Percentiles rank a stretch among this genome's conserved stretches.
These are phyloP conservation scores for Planoprotostelium fungivorum DNA, from an alignment of 78 protist genomes.

Conservation along the genomic window DNA sequence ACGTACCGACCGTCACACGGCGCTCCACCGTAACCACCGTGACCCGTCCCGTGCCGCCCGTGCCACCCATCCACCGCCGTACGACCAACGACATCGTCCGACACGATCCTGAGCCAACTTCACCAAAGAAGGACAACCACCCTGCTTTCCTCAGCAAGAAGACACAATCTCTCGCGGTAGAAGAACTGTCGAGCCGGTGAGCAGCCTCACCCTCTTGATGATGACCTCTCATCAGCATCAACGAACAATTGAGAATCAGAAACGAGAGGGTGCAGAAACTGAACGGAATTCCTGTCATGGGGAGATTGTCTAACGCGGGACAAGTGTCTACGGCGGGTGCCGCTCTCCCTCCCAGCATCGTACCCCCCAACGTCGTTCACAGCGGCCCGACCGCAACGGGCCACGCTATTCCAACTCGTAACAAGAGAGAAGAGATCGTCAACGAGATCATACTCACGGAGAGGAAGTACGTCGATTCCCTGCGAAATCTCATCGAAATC, in stretches of 20 bases:
- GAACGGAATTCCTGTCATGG: not conserved
- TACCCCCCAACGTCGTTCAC: not conserved
- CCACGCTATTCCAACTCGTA: not conserved
- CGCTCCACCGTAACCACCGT: not conserved
- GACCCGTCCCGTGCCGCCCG: not conserved
- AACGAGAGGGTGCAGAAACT: not conserved
- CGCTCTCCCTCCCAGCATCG: not conserved
- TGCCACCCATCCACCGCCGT: not conserved
- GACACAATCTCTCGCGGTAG: not conserved
- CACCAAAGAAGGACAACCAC: not conserved
- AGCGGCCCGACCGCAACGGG: not conserved
- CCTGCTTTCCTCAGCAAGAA: not conserved
- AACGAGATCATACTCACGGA: not conserved
- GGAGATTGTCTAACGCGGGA: not conserved
- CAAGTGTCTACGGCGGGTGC: too few species aligned
- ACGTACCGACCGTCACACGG: too few species aligned
- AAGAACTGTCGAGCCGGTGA: not conserved
- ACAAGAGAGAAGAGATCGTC: not conserved
- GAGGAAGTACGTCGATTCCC: not conserved
- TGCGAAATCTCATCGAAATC: not conserved
- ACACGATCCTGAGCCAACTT: not conserved
- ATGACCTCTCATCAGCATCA: not conserved
- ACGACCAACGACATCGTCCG: not conserved
- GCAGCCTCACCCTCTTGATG: too few species aligned
- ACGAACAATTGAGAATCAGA: not conserved